These are phyloP conservation scores for Podaxis pistillaris DNA, from an alignment of 768 basidiomycete species.

Conservation along the genomic window DNA sequence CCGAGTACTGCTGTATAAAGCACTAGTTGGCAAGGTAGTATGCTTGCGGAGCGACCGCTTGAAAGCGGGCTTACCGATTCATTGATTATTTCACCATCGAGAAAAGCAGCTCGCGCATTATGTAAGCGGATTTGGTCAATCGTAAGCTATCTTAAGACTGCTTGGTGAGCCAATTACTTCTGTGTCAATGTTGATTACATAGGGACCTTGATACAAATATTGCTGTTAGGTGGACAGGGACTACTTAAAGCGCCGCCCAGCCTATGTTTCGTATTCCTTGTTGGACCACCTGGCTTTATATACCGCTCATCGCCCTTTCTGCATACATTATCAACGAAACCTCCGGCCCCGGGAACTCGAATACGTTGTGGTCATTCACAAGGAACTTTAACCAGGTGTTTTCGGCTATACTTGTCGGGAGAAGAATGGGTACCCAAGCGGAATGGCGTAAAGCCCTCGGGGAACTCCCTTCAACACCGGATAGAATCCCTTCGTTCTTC, in stretches of 20 bases:
- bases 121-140: too few species aligned
- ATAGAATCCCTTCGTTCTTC: slow-evolving; percentile 74
- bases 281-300: background rate
- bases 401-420: background rate
- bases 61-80: too few species aligned
- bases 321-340: background rate
- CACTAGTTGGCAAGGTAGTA: too few species aligned
- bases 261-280: background rate
- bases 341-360: background rate
- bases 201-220: background rate
- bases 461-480: slow-evolving; percentile 50
- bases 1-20: too few species aligned
- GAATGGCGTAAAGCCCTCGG: slow-evolving; percentile 56
- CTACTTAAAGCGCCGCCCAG: background rate
- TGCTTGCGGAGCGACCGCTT: too few species aligned
- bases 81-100: too few species aligned
- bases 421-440: slow-evolving; percentile 15
- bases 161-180: too few species aligned
- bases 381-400: background rate
- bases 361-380: background rate
- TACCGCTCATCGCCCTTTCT: background rate
- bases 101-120: too few species aligned
- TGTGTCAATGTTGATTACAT: background rate
- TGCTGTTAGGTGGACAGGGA: too few species aligned
- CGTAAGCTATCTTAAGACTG: too few species aligned